These are phyloP conservation scores for Phytopythium vexans DNA, from an alignment of 352 stramenopile species.

Conservation along the genomic window DNA sequence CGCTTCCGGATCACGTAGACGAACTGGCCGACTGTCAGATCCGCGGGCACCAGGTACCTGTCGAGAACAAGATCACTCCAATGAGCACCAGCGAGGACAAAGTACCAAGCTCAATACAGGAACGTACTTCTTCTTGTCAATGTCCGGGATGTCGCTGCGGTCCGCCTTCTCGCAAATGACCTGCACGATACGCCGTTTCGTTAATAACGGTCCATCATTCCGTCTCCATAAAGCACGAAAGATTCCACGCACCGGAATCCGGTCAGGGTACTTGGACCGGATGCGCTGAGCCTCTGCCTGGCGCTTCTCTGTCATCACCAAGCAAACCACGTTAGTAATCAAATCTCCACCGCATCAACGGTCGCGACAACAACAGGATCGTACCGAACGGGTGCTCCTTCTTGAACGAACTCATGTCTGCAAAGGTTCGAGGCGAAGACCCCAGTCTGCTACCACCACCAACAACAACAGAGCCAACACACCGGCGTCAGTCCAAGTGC, in stretches of 20 bases:
- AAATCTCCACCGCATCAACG: neutral
- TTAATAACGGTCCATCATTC: conserved; percentile 1
- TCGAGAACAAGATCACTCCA: neutral
- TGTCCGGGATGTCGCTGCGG: conserved; percentile 98
- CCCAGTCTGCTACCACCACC: neutral
- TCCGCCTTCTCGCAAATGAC: conserved; percentile 94
- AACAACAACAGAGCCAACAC: too few relatives aligned
- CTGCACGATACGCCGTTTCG: conserved; percentile 18
- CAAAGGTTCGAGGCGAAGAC: neutral
- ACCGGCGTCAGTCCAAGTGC: too few relatives aligned
- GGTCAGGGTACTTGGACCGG: conserved; percentile 98
- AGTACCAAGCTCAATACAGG: neutral
- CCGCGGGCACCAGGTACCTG: conserved; percentile 94
- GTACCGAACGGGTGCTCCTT: conserved; percentile 88
- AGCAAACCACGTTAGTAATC: neutral
- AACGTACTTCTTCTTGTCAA: conserved; percentile 99
- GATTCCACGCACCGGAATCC: conserved; percentile 86
- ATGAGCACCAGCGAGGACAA: neutral
- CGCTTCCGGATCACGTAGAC: conserved; percentile 99
- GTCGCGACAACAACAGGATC: conserved; percentile 4
- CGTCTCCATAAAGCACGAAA: neutral
- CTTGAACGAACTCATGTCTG: conserved; percentile 87
- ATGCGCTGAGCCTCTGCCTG: conserved; percentile 98
- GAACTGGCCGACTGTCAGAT: conserved; percentile 98
- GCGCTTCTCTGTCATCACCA: conserved; percentile 87